Evolutionary conservation across 352 stramenopile species (phyloP).

Genomic region (Phytopythium ostracodes): DNA sequence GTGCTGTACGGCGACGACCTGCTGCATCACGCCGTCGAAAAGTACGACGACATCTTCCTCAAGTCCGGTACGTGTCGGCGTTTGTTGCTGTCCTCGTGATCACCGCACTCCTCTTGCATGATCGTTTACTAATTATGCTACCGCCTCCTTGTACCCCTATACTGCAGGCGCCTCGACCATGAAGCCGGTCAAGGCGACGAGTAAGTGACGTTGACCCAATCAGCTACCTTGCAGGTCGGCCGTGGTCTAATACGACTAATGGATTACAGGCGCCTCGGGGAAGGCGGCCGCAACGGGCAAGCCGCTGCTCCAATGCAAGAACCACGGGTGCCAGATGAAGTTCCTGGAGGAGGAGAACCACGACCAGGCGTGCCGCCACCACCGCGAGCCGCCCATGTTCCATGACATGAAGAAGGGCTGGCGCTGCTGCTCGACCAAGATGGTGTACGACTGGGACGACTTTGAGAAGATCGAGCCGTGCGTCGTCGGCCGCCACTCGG

Average conservation of each 20-base stretch:
- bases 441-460: constrained; percentile 95
- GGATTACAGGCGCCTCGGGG: constrained; percentile 10
- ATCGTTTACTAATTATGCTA: not conserved
- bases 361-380: constrained; percentile 70
- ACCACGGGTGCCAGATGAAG: constrained; percentile 83
- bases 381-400: constrained; percentile 79
- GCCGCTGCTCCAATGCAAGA: constrained; percentile 78
- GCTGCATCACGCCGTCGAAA: constrained; percentile 74
- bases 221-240: not conserved
- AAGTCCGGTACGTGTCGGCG: constrained; percentile 30
- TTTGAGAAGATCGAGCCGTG: constrained; percentile 89
- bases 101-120: too few species aligned
- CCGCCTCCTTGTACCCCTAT: not conserved
- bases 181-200: constrained; percentile 38
- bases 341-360: constrained; percentile 77
- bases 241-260: not conserved
- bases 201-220: constrained; percentile 15
- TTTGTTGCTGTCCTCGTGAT: not conserved
- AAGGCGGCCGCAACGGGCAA: constrained; percentile 16
- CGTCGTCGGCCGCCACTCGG: constrained; percentile 66
- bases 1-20: constrained; percentile 69
- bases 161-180: constrained; percentile 35
- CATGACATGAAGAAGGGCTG: constrained; percentile 91
- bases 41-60: constrained; percentile 86
- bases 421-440: constrained; percentile 86